Percentiles rank a stretch among this genome's conserved stretches.
Evolutionary conservation across 805 yeast genomes (phyloP).

Genomic region (Zygotorulaspora danielsina): DNA sequence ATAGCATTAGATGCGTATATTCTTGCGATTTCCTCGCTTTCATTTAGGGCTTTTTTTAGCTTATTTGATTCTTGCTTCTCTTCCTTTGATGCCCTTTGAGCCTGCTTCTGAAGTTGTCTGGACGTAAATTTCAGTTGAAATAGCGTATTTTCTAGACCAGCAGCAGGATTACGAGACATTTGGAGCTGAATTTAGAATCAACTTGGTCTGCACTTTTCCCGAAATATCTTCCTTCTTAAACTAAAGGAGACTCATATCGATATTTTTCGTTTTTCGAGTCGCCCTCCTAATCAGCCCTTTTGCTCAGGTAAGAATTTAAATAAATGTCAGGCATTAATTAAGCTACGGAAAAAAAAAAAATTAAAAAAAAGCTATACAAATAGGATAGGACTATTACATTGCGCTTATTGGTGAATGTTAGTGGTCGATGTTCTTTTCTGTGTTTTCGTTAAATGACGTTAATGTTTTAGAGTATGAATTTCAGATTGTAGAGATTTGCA

Average conservation of each 20-base stretch:
- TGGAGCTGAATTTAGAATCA: background rate
- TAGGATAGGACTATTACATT: too few species aligned
- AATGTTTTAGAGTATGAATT: constrained; percentile 12
- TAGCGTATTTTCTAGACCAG: constrained; percentile 35
- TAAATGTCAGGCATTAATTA: constrained; percentile 1
- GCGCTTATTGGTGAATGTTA: background rate
- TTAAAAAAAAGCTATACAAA: constrained; percentile 1
- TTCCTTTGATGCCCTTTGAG: constrained; percentile 85
- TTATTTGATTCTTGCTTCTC: constrained; percentile 82
- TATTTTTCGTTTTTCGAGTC: too few species aligned
- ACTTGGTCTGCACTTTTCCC: too few species aligned
- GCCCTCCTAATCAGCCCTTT: too few species aligned
- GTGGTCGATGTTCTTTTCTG: background rate
- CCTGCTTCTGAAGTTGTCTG: constrained; percentile 85
- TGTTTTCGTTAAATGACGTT: constrained; percentile 1
- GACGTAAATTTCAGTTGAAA: constrained; percentile 69
- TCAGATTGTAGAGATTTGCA: constrained; percentile 25
- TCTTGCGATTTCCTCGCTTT: constrained; percentile 77
- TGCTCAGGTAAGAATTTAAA: background rate
- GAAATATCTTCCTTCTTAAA: too few species aligned
- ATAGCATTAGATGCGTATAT: constrained; percentile 95
- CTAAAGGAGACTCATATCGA: too few species aligned
- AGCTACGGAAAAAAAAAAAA: too few species aligned
- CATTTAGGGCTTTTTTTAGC: constrained; percentile 58
- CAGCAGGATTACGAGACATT: constrained; percentile 33